Percentiles rank a stretch among this genome's conserved stretches.
Conservation (phyloP, 768 basidiomycete species). For the Butyriboletus loyo region DNA sequence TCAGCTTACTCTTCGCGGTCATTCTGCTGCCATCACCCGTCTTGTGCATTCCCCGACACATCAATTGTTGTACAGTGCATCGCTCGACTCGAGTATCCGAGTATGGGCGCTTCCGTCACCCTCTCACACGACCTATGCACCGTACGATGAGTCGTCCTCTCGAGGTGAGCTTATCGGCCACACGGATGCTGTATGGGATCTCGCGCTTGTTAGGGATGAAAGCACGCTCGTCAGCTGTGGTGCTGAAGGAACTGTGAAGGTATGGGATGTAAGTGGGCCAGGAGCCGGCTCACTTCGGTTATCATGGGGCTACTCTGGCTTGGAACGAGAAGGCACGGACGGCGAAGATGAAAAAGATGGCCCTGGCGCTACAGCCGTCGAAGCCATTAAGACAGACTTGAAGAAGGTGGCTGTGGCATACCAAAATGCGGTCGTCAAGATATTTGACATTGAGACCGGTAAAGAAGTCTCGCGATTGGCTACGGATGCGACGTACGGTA, state of each 20-base stretch:
- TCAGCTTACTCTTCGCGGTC: constrained; percentile 88
- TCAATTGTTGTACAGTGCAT: constrained; percentile 83
- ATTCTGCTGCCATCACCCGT: constrained; percentile 87
- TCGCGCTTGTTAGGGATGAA: constrained; percentile 81
- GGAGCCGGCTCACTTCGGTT: constrained; percentile 59
- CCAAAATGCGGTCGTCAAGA: constrained; percentile 82
- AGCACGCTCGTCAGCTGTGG: constrained; percentile 84
- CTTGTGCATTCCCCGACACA: constrained; percentile 76
- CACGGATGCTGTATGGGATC: constrained; percentile 95
- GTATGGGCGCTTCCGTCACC: constrained; percentile 81
- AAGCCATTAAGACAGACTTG: constrained; percentile 77
- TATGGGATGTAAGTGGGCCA: constrained; percentile 83
- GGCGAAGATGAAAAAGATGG: constrained; percentile 43
- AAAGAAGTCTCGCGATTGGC: constrained; percentile 65
- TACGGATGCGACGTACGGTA: constrained; percentile 59
- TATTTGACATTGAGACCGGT: constrained; percentile 89
- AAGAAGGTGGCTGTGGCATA: constrained; percentile 90
- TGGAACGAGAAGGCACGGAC: constrained; percentile 45
- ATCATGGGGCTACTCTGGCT: constrained; percentile 77
- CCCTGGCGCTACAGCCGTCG: constrained; percentile 76
- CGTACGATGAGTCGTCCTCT: constrained; percentile 77
- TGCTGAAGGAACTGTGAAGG: constrained; percentile 88
- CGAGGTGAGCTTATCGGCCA: constrained; percentile 86
- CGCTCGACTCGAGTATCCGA: constrained; percentile 89
- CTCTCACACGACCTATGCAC: constrained; percentile 85